phyloP scores from a whole-genome alignment of 2,329 filamentous ascomycete species.

The Elsinoe ampelina region DNA sequence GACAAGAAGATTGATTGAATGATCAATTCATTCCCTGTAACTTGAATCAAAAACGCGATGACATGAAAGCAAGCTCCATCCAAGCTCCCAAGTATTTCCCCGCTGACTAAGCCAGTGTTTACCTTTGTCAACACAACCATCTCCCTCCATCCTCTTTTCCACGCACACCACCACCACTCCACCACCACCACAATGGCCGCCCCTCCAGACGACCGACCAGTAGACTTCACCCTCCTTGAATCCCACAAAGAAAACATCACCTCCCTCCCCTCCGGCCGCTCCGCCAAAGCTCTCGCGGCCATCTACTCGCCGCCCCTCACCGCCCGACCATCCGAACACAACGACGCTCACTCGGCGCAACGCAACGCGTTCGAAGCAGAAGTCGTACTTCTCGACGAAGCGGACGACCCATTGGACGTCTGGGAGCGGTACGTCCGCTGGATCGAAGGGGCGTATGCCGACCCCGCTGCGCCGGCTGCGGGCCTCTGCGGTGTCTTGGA shows the following conservation, averaged over 20 bases:
- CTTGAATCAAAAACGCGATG: no score
- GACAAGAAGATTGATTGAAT: no score
- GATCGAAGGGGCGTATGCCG: conserved; percentile 91
- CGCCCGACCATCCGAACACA: conserved; percentile 11
- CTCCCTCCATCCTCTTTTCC: not conserved
- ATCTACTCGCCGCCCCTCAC: conserved; percentile 54
- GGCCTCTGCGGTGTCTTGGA: conserved; percentile 82
- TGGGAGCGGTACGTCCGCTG: conserved; percentile 96
- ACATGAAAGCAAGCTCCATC: no score
- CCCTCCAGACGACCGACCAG: conserved; percentile 34
- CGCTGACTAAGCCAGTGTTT: conserved; percentile 10
- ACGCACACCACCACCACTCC: not conserved
- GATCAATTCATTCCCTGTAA: no score
- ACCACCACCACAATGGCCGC: conserved; percentile 23
- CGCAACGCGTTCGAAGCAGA: conserved; percentile 82
- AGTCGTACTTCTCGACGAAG: conserved; percentile 19
- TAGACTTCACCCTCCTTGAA: conserved; percentile 84
- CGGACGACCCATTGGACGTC: conserved; percentile 62
- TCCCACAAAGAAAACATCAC: conserved; percentile 97
- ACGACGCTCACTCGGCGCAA: conserved; percentile 65
- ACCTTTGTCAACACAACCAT: conserved; percentile 7
- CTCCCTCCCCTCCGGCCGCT: conserved; percentile 76
- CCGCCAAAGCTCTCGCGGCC: conserved; percentile 77
- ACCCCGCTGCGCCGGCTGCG: conserved; percentile 83
- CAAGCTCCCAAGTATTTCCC: not conserved